Base-by-base conservation (phyloP, 2,329 filamentous ascomycete species). In the Arachnopeziza araneosa region DNA sequence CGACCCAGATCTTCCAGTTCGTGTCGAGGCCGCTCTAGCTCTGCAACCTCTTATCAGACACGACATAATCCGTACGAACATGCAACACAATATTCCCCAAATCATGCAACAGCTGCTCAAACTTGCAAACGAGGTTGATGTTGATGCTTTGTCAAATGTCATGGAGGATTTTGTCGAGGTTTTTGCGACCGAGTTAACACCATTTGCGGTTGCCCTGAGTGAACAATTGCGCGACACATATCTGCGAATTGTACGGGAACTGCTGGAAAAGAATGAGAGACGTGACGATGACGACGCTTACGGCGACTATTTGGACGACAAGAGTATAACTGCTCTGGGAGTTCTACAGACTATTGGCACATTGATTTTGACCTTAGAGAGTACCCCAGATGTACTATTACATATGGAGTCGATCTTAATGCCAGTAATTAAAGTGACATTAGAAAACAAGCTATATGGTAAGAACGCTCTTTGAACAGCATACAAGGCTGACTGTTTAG, bases 91-190 rank as follows among this genome's bases (percentile, higher is more conserved):
- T 74, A 99, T 99, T 67, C 93, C 95, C 19, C 96, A 96, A 70
- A 98, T 99, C 71, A 99, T 99, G 95, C 96, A 98, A 77, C 93
- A 99, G 76, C 83, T 99, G 17, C 82, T 99, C 58, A 98, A 98
- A 78, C 80, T 99, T 60, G 93, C 95, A 26, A 99, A 99, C 72
- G 95, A 99, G 76, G 95, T 96, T 60, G 95, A 99, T 72, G 93
- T 99, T 54, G 95, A 99, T 75, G 93, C 95, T 5, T 81, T 99
- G 50, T 93, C 95, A 23, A 98, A 98, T 71, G 95, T 99, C 49
- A 99, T 99, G 95, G 95, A 99, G 76, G 95, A 99, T 72, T 99
- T 99, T 72, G 95, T 99, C 52, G 95, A 99, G 75, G 93, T 98
- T 1, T 99, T 99, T 72, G 93, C 95, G n/a, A 84, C 91, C 2